Evolutionary conservation across 2,329 filamentous ascomycete species (phyloP), one percentile per base, ranked within the genome.

Genomic region (Penicillium hesseltinei): DNA sequence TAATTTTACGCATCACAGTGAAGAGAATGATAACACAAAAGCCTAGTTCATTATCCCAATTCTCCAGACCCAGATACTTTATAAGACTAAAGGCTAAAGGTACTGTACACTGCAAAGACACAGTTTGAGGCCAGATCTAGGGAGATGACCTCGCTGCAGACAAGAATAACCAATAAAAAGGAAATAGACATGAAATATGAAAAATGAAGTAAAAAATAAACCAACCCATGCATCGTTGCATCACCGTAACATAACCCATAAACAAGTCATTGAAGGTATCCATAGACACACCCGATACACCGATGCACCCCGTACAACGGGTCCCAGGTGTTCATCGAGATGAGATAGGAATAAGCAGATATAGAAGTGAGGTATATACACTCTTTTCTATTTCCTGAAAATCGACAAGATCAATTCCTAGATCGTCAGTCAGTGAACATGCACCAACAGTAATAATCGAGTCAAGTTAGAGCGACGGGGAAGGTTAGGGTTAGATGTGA

Each of bases 91-190:
- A 47, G 36, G 55, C 54, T 39, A 57, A 55, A 60, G 39, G 55
- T 65, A 67, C 58, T 59, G 52, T 68, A 64, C 62, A 68, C 56
- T 35, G 47, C 51, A 47, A 58, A 60, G 54, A 61, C 54, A 59
- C 50, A 40, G 50, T 23, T 49, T 38, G 7, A 52, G 47, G 40
- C 51, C 54, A 57, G 42, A 61, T 61, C 56, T 60, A 62, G 56
- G 51, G 53, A 57, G 47, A 54, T 25, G 44, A 15, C 53, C 54
- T 29, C 55, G 48, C 43, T n/a, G 44, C 17, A 49, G 23, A 50
- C n/a, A 54, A 51, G 42, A 42, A 56, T 47, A 42, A 42, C 10
- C 29, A 53, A 47, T 5, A 47, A 29, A 42, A 50, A 19, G 10
- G 5, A 51, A 54, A n/a, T 25, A 59, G 17, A 49, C 11, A 43